These are phyloP conservation scores for Thermothelomyces thermophilus DNA, from an alignment of 2,329 filamentous ascomycete genomes.

Conservation along the genomic window DNA sequence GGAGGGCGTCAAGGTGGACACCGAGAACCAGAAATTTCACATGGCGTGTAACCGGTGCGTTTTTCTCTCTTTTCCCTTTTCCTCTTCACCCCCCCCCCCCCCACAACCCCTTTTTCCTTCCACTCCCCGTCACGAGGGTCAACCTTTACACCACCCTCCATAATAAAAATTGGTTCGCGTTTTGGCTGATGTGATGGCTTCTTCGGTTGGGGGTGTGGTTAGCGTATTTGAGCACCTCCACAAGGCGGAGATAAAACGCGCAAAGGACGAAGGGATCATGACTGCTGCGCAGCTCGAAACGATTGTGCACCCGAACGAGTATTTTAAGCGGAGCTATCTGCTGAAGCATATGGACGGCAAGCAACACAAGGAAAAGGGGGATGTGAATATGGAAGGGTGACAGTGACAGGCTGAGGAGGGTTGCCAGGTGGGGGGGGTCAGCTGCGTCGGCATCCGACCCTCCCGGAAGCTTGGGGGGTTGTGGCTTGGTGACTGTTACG, in stretches of 20 bases:
- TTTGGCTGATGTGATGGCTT: too few species aligned
- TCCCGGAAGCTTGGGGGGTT: neutral
- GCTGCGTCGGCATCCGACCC: constrained; percentile 4
- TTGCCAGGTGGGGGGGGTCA: constrained; percentile 1
- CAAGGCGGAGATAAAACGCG: constrained; percentile 68
- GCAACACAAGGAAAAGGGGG: constrained; percentile 10
- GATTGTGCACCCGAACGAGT: constrained; percentile 94
- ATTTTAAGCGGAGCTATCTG: constrained; percentile 90
- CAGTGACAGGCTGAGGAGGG: neutral
- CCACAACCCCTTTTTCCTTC: neutral
- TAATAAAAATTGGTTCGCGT: too few species aligned
- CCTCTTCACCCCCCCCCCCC: too few species aligned
- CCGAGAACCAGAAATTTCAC: constrained; percentile 81
- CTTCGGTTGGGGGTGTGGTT: neutral
- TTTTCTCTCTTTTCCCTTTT: neutral
- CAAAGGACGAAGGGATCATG: constrained; percentile 68
- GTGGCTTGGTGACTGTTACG: neutral
- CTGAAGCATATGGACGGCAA: constrained; percentile 64
- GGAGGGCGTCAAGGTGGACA: constrained; percentile 79
- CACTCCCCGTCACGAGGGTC: neutral
- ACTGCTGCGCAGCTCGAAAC: constrained; percentile 77
- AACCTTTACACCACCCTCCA: neutral
- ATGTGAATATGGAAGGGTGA: constrained; percentile 27
- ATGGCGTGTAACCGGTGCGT: constrained; percentile 82
- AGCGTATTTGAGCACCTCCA: constrained; percentile 83